Conservation (phyloP, 257 asterid genomes). For the Nicotiana otophora region DNA sequence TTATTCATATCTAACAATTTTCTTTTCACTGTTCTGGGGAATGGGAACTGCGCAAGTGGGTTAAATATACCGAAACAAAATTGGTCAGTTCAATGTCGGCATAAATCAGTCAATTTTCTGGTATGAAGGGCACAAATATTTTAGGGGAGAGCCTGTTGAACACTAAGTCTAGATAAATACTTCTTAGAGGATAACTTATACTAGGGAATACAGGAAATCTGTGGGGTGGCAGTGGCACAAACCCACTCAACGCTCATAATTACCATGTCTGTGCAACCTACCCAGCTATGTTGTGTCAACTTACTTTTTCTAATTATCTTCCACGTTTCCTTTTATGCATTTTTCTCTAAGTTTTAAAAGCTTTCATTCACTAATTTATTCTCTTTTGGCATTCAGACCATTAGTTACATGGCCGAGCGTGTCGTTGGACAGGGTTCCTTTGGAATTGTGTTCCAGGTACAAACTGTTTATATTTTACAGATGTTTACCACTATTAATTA, state of each 20-base stretch:
- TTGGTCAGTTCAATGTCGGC: not conserved
- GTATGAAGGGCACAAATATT: not conserved
- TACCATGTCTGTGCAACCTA: not conserved
- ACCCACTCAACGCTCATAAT: not conserved
- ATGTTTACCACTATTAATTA: not conserved
- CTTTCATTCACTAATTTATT: not conserved
- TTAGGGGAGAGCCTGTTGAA: not conserved
- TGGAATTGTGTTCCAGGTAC: constrained; percentile 70
- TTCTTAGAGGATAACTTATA: not conserved
- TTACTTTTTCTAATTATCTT: not conserved
- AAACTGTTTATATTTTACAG: not conserved
- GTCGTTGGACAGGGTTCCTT: constrained; percentile 70
- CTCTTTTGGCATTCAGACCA: constrained; percentile 27
- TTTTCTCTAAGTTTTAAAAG: not conserved
- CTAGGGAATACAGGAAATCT: not conserved
- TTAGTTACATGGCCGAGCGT: constrained; percentile 69
- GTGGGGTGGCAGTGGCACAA: not conserved
- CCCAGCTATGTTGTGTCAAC: not conserved
- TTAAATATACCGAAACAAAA: too few species aligned
- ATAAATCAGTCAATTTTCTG: not conserved
- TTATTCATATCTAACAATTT: not conserved
- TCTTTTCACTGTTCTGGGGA: not conserved
- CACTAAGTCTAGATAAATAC: not conserved
- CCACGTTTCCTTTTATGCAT: not conserved
- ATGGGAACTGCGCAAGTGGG: not conserved